Evolutionary conservation across 202 grass and related monocot species (phyloP), one percentile per base, ranked within the genome.

Genomic region (Carex arenaria): DNA sequence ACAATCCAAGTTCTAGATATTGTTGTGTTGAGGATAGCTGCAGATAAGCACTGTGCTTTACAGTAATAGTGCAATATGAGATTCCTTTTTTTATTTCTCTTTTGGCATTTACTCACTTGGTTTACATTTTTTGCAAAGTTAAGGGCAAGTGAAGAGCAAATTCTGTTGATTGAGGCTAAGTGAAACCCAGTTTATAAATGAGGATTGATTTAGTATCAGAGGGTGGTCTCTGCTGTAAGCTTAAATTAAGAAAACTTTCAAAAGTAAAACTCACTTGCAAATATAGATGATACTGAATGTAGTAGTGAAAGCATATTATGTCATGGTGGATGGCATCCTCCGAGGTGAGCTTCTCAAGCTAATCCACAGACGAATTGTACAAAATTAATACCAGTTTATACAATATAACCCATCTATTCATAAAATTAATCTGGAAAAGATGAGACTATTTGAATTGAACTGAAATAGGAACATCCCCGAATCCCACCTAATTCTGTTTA

Each of bases 221-320:
- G n/a, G 28, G 73, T 13, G 23, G 57, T 77, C 73, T 59, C 73
- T 15, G 53, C 30, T 68, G 51, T 45, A 85, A 31, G 23, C 18
- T 80, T 31, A 86, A 74, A 28, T 47, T 81, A 65, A 76, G 8
- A 84, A 57, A 84, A 57, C 17, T 22, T 43, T 4, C 82, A 63
- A 18, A 79, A 38, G 20, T 40, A 83, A 91, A 68, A 91, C 96
- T 92, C 91, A 99, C 96, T 93, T 99, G 96, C 61, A 86, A 80
- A 92, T 95, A 84, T 86, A 96, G 96, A 96, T 99, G 93, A 76
- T 91, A 99, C 80, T 99, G 96, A 65, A 99, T 86, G 85, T 96
- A 99, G 75, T 99, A 99, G 79, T 99, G 96, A 79, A 99, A 99
- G 52, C 87, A 52, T 88, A 99, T 94, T 85, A 92, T 74, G 63